Base-by-base conservation (phyloP, 805 yeast species). In the Candida ficus region DNA sequence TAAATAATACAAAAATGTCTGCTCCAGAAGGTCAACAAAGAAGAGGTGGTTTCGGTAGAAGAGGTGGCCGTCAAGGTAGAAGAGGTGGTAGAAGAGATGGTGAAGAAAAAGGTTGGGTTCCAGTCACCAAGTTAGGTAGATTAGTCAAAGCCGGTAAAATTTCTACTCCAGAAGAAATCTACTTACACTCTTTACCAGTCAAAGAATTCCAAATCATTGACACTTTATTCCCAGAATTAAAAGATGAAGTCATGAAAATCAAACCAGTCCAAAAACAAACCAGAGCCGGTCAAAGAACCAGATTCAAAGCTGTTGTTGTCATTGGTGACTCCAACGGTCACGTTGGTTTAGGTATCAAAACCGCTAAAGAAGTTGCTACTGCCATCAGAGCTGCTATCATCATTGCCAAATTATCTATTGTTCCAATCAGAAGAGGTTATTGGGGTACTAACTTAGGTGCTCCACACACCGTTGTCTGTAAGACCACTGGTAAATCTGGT, bases 201-300 rank as follows among this genome's bases (percentile, higher is more conserved):
- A 93, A 93, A 90, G 99, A 93, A 80, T 90, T 75, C 86, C 98
- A 93, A 80, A 86, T 93, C 80, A 85, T 93, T 65, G 99, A 93
- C 80, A 81, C 80, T 67, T 79, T 93, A 72, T 80, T 93, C 66
- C 99, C 99, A 70, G 83, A 76, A 67, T 83, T 93, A 70, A 82
- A 84, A 76, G 99, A 93, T 72, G 96, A 91, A 78, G 97, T 93
- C 68, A 93, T 93, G 99, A 91, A 91, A 88, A 93, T 93, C 80
- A 83, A 91, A 80, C 95, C 99, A 60, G 99, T 93, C 63, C 99
- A 93, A 79, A 93, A 93, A 84, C 99, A 93, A 79, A 93, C 99
- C 82, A 83, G 96, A 78, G 99, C 99, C 66, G 99, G 99, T 89
- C 99, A 93, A 83, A 91, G 99, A 83, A 93, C 98, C 77, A 89